Percentiles rank a stretch among this genome's conserved stretches.
phyloP scores from a whole-genome alignment of 306 rosid genomes.

The Cicer judaicum region DNA sequence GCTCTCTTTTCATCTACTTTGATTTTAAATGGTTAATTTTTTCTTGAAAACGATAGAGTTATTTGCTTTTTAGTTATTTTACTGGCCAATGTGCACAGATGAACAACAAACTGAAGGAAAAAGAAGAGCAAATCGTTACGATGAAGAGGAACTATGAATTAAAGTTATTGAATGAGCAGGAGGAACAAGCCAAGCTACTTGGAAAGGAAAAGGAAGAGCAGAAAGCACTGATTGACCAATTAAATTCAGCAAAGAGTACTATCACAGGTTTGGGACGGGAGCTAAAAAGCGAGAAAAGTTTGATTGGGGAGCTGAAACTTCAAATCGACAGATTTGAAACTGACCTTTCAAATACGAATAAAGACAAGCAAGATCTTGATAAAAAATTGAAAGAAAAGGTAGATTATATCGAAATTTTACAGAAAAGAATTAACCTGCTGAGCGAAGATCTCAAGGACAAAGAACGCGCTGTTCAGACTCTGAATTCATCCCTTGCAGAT shows the following conservation, averaged over 20 bases:
- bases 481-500: slow-evolving; percentile 65
- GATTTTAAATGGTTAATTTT: neutral
- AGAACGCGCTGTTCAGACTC: slow-evolving; percentile 58
- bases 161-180: slow-evolving; percentile 67
- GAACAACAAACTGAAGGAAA: slow-evolving; percentile 67
- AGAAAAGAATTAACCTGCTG: slow-evolving; percentile 59
- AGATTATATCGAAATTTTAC: slow-evolving; percentile 41
- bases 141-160: slow-evolving; percentile 66
- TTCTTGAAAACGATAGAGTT: neutral
- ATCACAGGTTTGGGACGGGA: slow-evolving; percentile 63
- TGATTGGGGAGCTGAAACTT: slow-evolving; percentile 62
- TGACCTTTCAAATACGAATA: slow-evolving; percentile 42
- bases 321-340: slow-evolving; percentile 53
- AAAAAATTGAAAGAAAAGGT: slow-evolving; percentile 43
- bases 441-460: slow-evolving; percentile 63
- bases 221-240: slow-evolving; percentile 57
- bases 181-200: slow-evolving; percentile 68
- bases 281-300: slow-evolving; percentile 63
- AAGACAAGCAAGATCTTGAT: slow-evolving; percentile 58
- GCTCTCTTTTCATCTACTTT: slow-evolving; percentile 34
- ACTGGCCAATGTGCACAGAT: slow-evolving; percentile 63
- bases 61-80: slow-evolving; percentile 35
- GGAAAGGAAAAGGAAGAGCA: slow-evolving; percentile 72
- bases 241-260: slow-evolving; percentile 61
- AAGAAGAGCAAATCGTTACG: slow-evolving; percentile 67